Base-by-base conservation (phyloP, 2,329 filamentous ascomycete species). In the Elsinoe australis region DNA sequence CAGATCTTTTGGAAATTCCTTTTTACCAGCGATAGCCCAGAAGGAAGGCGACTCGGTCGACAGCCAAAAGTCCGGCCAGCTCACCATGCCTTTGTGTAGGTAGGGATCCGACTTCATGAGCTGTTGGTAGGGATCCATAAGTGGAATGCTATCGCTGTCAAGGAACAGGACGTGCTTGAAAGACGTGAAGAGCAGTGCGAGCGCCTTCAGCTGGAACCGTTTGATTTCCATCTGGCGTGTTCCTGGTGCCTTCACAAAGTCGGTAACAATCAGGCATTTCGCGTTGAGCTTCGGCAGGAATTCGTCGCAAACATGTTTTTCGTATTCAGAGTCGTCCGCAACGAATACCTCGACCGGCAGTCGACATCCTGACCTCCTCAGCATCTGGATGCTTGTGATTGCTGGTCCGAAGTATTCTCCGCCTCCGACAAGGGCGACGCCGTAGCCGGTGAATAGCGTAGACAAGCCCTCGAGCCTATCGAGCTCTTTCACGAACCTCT, bases 111-210 rank as follows among this genome's bases (percentile, higher is more conserved):
- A 56, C 1, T 51, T 53, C 54, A 75, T 72, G 1, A 74, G 56
- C 3, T 54, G 35, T 9, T 41, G 15, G 9, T 68, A 65, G 0
- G 71, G 71, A 17, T 66, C 59, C 4, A 62, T 55, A 2, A 73
- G 49, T 1, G 71, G 67, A 29, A 74, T 70, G 32, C 65, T 64
- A 42, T 74, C 71, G 1, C 68, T 69, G 49, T 74, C 72, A 12
- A 74, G 58, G 54, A 72, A 74, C 4, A 75, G 60, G 7, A 74
- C 63, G 19, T 71, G 62, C 51, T 71, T 66, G 47, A 74, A 75
- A 0, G 69, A 69, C 5, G 69, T 72, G 54, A 74, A 71, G 4
- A 74, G 59, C 56, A 74, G 67, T 1, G 71, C 67, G 26, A 74
- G 66, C 1, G 64, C 60, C 53, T 75, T 75, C 55, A 70, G 65